Evolutionary conservation across 31 red algal species (phyloP), one percentile per base, ranked within the genome.

Genomic region (Odonthalia washingtoniensis): DNA sequence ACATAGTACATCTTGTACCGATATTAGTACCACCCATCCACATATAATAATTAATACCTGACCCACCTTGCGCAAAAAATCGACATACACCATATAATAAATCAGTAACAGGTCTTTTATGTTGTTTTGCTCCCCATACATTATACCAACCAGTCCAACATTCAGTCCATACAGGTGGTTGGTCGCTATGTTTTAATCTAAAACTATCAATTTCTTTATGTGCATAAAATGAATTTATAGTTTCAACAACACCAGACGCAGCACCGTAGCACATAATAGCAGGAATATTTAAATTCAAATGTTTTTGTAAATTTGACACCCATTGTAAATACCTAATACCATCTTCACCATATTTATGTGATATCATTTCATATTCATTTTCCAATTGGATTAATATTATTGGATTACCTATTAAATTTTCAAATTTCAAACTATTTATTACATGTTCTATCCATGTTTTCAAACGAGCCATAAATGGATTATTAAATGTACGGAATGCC

Each of bases 21-120:
- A 75, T 89, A 64, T 98, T 98, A 21, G 88, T 98, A 6, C 96
- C 96, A 32, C 96, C 96, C 83, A 89, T 87, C 63, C 83, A 93
- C 96, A 98, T 98, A 78, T 98, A 98, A 42, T 92, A 86, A 74
- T 98, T 98, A 67, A 95, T 82, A 40, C 81, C 87, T 30, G 80
- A 77, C 46, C 83, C 92, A 40, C 68, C 85, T 40, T 52, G 74
- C 27, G 90, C 72, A 77, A 93, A 90, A 34, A 75, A 67, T 24
- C 73, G 37, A 28, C 78, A 69, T 24, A 85, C 75, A 42, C 82
- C 78, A n/a, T 72, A 77, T 9, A 98, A 79, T 38, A 34, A 27
- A 60, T 98, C 96, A 80, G 49, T 14, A n/a, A 67, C 89, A 14
- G 37, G 5, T 17, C 88, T 62, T 18, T 31, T 53, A 68, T 84